A percentile compares a stretch with the other conserved stretches of the same genome.
phyloP scores from a whole-genome alignment of 768 basidiomycete genomes.

The Termitomyces sp. region DNA sequence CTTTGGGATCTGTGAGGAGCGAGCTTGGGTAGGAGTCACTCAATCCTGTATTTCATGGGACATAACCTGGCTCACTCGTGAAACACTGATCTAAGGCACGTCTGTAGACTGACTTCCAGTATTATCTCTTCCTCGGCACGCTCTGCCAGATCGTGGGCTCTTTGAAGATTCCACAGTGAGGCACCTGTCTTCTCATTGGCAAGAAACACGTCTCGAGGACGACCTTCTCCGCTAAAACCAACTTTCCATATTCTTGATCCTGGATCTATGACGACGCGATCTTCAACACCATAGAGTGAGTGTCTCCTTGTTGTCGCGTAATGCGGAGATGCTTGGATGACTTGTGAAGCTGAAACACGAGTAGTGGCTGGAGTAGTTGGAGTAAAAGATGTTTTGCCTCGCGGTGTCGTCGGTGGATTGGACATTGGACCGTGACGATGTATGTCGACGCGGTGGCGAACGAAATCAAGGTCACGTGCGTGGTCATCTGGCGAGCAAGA shows the following conservation, averaged over 20 bases:
- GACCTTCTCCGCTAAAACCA: conserved; percentile 94
- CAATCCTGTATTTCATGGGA: background rate
- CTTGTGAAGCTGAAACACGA: conserved; percentile 39
- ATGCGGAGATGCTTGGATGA: conserved; percentile 74
- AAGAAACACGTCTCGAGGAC: conserved; percentile 84
- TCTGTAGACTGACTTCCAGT: conserved; percentile 65
- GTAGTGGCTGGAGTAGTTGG: conserved; percentile 55
- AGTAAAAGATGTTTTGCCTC: conserved; percentile 28
- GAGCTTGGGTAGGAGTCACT: conserved; percentile 47
- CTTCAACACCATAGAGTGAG: conserved; percentile 95
- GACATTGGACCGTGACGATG: conserved; percentile 21
- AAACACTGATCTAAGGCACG: conserved; percentile 71
- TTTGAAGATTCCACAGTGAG: conserved; percentile 57
- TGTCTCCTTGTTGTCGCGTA: conserved; percentile 84
- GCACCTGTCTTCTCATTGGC: conserved; percentile 37
- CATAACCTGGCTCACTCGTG: conserved; percentile 58
- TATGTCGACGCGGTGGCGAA: background rate
- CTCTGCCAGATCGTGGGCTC: conserved; percentile 47
- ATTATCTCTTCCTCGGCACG: conserved; percentile 71
- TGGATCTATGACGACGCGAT: conserved; percentile 91
- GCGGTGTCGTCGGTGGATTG: conserved; percentile 35
- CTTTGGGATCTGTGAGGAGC: conserved; percentile 90
- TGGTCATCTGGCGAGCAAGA: background rate
- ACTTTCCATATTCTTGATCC: conserved; percentile 96
- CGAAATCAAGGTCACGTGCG: background rate